These are phyloP conservation scores for Ophiostoma ulmi DNA, from an alignment of 2,329 filamentous ascomycete species.

Conservation along the genomic window DNA sequence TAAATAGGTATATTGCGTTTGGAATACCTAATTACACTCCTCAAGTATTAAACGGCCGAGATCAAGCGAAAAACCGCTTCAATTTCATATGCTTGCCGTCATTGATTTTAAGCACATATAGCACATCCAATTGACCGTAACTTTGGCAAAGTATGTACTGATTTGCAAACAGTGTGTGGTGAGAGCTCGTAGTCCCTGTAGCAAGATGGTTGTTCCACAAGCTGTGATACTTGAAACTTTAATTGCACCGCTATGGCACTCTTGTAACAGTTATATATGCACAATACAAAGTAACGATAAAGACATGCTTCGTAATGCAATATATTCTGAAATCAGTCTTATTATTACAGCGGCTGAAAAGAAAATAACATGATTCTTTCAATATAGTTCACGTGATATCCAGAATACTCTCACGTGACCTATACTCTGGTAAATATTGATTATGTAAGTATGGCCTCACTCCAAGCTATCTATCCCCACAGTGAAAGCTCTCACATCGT, in stretches of 20 bases:
- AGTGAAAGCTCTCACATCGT: conserved; percentile 8
- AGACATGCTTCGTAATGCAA: no score
- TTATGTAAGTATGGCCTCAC: background rate
- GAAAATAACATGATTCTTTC: background rate
- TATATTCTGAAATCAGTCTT: background rate
- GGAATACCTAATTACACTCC: background rate
- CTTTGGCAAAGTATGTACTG: background rate
- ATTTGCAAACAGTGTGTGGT: background rate
- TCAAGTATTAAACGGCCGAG: background rate
- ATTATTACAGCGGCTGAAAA: no score
- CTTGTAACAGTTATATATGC: background rate
- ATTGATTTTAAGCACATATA: background rate
- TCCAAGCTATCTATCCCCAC: conserved; percentile 7
- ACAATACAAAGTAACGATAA: background rate
- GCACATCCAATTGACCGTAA: background rate
- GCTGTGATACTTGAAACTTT: background rate
- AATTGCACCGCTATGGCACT: background rate
- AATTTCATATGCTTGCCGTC: background rate
- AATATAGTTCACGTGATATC: background rate
- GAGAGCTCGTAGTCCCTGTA: background rate
- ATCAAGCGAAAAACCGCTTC: background rate
- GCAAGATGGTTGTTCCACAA: background rate
- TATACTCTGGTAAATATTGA: background rate
- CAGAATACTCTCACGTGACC: background rate
- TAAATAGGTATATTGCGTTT: background rate